phyloP scores from a whole-genome alignment of 164 flowering plant genomes.

The Tetrastigma voinierianum region DNA sequence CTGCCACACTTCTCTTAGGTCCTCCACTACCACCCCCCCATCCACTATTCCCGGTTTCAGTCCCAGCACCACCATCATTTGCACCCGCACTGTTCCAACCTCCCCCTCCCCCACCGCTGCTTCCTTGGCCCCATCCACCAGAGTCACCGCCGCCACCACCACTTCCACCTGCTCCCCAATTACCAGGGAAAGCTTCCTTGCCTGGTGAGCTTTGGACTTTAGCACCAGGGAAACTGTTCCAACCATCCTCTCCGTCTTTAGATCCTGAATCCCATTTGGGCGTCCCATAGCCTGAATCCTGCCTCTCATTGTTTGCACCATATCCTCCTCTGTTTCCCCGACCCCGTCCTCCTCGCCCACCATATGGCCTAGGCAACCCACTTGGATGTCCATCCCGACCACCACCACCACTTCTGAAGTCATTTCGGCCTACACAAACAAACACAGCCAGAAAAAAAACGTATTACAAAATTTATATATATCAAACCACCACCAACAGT shows the following conservation, averaged over 20 bases:
- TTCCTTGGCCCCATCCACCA: slow-evolving; percentile 14
- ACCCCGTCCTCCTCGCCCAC: slow-evolving; percentile 65
- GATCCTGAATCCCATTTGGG: slow-evolving; percentile 54
- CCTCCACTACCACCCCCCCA: slow-evolving; percentile 22
- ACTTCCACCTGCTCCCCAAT: slow-evolving; percentile 51
- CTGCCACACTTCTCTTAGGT: slow-evolving; percentile 12
- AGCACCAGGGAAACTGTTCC: slow-evolving; percentile 55
- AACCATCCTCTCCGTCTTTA: slow-evolving; percentile 51
- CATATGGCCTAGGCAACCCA: slow-evolving; percentile 65
- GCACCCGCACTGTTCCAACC: slow-evolving; percentile 21
- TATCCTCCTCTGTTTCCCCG: slow-evolving; percentile 37
- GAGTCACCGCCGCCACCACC: neutral
- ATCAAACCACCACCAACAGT: neutral
- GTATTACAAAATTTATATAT: neutral
- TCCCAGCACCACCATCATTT: slow-evolving; percentile 16
- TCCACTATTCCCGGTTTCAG: slow-evolving; percentile 22
- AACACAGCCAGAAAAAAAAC: slow-evolving; percentile 6
- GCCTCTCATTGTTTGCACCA: slow-evolving; percentile 31
- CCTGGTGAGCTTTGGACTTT: slow-evolving; percentile 67
- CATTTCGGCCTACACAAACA: slow-evolving; percentile 49
- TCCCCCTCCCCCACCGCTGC: slow-evolving; percentile 11
- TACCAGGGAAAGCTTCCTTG: slow-evolving; percentile 67
- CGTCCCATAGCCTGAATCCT: slow-evolving; percentile 44
- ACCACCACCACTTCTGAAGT: slow-evolving; percentile 45
- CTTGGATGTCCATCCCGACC: slow-evolving; percentile 59